Evolutionary conservation across 306 rosid genomes (phyloP).

Genomic region (Leucaena leucocephala): DNA sequence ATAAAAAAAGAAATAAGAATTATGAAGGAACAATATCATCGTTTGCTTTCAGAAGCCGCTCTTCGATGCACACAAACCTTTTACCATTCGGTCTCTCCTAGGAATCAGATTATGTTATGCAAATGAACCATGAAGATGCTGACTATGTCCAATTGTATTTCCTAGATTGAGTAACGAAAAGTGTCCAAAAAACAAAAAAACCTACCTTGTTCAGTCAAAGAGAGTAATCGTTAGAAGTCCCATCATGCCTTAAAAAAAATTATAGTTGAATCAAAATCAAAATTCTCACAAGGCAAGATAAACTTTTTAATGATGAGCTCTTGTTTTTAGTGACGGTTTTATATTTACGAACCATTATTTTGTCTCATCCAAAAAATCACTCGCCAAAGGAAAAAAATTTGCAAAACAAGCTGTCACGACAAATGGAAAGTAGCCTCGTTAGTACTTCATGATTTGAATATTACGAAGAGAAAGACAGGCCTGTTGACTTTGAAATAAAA

Average conservation of each 20-base stretch:
- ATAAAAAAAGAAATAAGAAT: neutral
- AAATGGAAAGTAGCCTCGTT: conserved; percentile 29
- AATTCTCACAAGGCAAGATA: too few species aligned
- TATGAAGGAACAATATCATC: neutral
- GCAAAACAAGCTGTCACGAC: conserved; percentile 20
- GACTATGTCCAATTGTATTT: neutral
- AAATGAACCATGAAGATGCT: neutral
- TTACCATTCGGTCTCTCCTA: neutral
- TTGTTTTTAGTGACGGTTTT: too few species aligned
- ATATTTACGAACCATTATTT: too few species aligned
- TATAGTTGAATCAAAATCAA: too few species aligned
- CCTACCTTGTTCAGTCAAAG: too few species aligned
- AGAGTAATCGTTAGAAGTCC: too few species aligned
- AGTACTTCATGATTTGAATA: neutral
- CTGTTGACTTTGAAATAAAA: neutral
- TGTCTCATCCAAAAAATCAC: too few species aligned
- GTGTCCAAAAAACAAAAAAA: too few species aligned
- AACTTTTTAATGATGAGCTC: too few species aligned
- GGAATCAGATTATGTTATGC: neutral
- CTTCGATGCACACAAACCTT: neutral
- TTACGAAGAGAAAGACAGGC: neutral
- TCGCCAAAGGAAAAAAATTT: neutral
- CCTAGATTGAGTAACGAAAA: neutral
- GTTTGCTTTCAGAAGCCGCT: neutral
- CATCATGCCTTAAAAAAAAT: too few species aligned